phyloP scores from a whole-genome alignment of 257 asterid genomes.

The Nicotiana obtusifolia region DNA sequence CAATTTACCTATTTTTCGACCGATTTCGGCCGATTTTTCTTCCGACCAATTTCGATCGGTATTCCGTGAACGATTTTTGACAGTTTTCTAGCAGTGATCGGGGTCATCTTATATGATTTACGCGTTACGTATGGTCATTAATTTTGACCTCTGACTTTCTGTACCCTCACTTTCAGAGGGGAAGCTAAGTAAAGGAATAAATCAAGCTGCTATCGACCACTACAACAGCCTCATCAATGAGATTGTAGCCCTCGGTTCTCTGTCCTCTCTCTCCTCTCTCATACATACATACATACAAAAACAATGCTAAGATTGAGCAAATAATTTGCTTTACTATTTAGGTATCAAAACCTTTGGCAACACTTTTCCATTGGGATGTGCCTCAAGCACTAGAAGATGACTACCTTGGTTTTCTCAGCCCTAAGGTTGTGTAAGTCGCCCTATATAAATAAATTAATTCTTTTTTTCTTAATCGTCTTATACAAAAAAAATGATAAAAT shows the following conservation, averaged over 20 bases:
- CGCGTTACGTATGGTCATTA: too few relatives aligned
- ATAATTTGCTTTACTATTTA: background rate
- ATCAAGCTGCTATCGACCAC: slow-evolving; percentile 48
- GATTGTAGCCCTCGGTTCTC: slow-evolving; percentile 40
- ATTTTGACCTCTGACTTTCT: too few relatives aligned
- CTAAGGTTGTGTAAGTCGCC: slow-evolving; percentile 41
- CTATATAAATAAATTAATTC: background rate
- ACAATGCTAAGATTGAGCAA: too few relatives aligned
- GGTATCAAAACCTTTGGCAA: slow-evolving; percentile 59
- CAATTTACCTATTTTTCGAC: too few relatives aligned
- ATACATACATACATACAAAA: background rate
- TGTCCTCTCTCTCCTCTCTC: too few relatives aligned
- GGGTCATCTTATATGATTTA: too few relatives aligned
- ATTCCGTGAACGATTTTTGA: too few relatives aligned
- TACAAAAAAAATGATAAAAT: too few relatives aligned
- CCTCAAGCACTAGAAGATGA: slow-evolving; percentile 75
- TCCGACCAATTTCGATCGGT: too few relatives aligned
- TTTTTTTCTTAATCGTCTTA: too few relatives aligned
- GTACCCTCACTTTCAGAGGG: slow-evolving; percentile 30
- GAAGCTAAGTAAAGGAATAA: slow-evolving; percentile 47
- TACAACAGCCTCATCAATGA: slow-evolving; percentile 57
- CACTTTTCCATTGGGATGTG: slow-evolving; percentile 67
- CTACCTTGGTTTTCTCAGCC: slow-evolving; percentile 56
- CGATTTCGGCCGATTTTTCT: too few relatives aligned
- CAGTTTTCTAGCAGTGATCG: too few relatives aligned